Percentiles rank a stretch among this genome's conserved stretches.
phyloP scores from a whole-genome alignment of 2,329 filamentous ascomycete genomes.

The Alternaria brassicicola region DNA sequence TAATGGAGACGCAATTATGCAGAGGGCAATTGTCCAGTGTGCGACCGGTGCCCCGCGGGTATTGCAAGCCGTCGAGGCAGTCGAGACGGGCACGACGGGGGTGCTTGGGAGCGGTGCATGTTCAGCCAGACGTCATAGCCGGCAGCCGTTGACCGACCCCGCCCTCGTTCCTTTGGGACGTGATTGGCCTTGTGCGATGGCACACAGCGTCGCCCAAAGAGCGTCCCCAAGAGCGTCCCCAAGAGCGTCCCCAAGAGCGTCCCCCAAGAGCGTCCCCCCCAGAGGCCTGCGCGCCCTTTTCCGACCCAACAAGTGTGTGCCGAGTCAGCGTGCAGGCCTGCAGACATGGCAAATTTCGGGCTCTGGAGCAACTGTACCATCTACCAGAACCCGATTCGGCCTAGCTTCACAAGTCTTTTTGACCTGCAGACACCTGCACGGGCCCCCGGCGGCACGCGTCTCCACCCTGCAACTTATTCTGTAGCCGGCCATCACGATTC shows the following conservation, averaged over 20 bases:
- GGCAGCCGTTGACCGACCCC: conserved; percentile 8
- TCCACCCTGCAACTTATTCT: conserved; percentile 29
- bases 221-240: not conserved
- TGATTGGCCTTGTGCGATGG: conserved; percentile 7
- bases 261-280: not conserved
- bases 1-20: conserved; percentile 21
- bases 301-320: conserved; percentile 17
- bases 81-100: too few species aligned
- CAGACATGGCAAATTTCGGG: conserved; percentile 25
- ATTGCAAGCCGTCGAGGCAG: not conserved
- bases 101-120: not conserved
- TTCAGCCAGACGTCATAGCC: conserved; percentile 16
- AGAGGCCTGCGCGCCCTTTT: conserved; percentile 6
- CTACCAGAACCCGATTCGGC: conserved; percentile 4
- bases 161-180: conserved; percentile 7
- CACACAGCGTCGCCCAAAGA: too few species aligned
- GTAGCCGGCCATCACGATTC: conserved; percentile 30
- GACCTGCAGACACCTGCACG: conserved; percentile 36
- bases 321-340: conserved; percentile 27
- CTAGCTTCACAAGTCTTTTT: conserved; percentile 27
- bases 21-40: not conserved
- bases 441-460: conserved; percentile 11
- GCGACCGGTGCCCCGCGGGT: conserved; percentile 1
- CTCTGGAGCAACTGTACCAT: conserved; percentile 7
- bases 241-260: too few species aligned